A percentile compares a stretch with the other conserved stretches of the same genome.
Evolutionary conservation across 768 basidiomycete species (phyloP).

Genomic region (Panaeolus cyanescens): DNA sequence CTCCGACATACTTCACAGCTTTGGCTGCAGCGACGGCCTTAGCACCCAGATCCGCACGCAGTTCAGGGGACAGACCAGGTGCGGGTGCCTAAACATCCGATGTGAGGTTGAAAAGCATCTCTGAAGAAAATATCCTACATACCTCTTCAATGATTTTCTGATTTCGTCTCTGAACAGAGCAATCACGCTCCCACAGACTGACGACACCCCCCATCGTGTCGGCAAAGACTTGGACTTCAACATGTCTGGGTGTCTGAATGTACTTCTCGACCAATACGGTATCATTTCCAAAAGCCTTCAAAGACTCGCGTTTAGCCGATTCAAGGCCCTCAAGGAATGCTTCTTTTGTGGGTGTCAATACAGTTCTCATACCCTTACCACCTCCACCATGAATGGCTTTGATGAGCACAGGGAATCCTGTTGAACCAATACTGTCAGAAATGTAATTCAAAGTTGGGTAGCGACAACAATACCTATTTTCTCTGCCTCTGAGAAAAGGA

Average conservation of each 20-base stretch:
- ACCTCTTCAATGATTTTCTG: conserved; percentile 97
- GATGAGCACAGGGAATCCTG: conserved; percentile 89
- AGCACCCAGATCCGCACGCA: conserved; percentile 77
- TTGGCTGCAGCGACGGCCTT: conserved; percentile 93
- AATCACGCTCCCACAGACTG: conserved; percentile 96
- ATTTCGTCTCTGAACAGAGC: conserved; percentile 88
- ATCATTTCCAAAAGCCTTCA: conserved; percentile 86
- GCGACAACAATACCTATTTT: conserved; percentile 54
- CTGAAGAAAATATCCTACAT: conserved; percentile 8
- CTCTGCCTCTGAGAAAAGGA: conserved; percentile 68
- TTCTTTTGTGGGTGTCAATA: conserved; percentile 51
- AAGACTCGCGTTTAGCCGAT: conserved; percentile 88
- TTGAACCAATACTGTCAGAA: no score
- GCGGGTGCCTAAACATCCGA: conserved; percentile 77
- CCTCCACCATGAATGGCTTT: conserved; percentile 97
- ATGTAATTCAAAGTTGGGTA: background rate
- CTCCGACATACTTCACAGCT: conserved; percentile 90
- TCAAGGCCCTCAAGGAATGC: conserved; percentile 80
- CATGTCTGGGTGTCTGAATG: conserved; percentile 82
- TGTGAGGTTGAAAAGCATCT: background rate
- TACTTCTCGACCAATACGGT: conserved; percentile 89
- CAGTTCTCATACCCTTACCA: conserved; percentile 93
- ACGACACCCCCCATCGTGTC: conserved; percentile 79
- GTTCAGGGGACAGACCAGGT: conserved; percentile 78
- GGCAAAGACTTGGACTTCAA: conserved; percentile 95